Percentiles rank a stretch among this genome's conserved stretches.
Conservation (phyloP, 2,329 filamentous ascomycete genomes). For the Periglandula ipomoeae region DNA sequence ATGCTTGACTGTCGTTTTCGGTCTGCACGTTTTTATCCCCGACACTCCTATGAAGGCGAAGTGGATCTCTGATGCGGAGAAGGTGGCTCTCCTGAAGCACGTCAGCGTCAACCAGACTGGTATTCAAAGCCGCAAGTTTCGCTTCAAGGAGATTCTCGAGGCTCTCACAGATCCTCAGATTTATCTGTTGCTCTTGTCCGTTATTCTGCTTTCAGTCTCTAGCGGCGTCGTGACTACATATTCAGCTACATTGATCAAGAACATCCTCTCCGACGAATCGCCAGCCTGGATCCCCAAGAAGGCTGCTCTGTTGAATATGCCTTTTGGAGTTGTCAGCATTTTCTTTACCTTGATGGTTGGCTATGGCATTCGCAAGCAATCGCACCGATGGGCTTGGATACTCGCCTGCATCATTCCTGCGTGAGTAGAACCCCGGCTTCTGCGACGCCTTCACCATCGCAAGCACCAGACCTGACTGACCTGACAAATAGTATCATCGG, state of each 20-base stretch:
- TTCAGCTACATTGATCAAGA: conserved; percentile 42
- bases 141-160: conserved; percentile 41
- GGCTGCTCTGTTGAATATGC: conserved; percentile 45
- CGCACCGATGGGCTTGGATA: conserved; percentile 42
- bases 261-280: conserved; percentile 31
- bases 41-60: conserved; percentile 38
- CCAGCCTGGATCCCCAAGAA: conserved; percentile 22
- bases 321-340: conserved; percentile 42
- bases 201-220: conserved; percentile 40
- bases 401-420: conserved; percentile 38
- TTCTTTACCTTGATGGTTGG: conserved; percentile 40
- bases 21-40: conserved; percentile 24
- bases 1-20: conserved; percentile 27
- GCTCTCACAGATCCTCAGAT: conserved; percentile 42
- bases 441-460: background rate
- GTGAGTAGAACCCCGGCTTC: conserved; percentile 17
- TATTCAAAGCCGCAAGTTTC: conserved; percentile 44
- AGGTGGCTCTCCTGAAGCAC: conserved; percentile 40
- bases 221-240: conserved; percentile 46
- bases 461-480: background rate
- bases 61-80: conserved; percentile 37
- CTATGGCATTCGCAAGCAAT: conserved; percentile 35
- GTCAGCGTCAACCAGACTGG: conserved; percentile 50
- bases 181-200: conserved; percentile 38
- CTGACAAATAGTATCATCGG: conserved; percentile 30